Percentiles rank a stretch among this genome's conserved stretches.
These are phyloP conservation scores for Stagonosporopsis tanaceti DNA, from an alignment of 2,329 filamentous ascomycete species.

Conservation along the genomic window DNA sequence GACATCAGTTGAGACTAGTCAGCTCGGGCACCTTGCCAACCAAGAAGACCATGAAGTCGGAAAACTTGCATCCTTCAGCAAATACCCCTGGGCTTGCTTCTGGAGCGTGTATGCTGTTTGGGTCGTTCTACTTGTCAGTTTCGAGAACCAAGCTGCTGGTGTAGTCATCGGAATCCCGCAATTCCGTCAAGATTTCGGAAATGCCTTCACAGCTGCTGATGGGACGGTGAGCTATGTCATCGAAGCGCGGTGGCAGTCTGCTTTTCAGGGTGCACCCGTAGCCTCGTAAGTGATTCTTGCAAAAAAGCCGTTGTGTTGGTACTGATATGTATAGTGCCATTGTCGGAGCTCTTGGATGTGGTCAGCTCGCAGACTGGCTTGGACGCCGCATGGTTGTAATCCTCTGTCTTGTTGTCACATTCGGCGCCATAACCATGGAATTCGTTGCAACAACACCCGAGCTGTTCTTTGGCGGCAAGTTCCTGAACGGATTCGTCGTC, in stretches of 20 bases:
- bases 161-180: conserved; percentile 55
- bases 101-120: conserved; percentile 55
- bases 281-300: conserved; percentile 43
- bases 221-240: conserved; percentile 50
- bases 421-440: conserved; percentile 52
- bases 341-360: conserved; percentile 46
- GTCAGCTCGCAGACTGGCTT: conserved; percentile 49
- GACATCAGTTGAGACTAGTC: conserved; percentile 14
- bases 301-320: no score
- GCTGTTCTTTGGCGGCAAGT: conserved; percentile 55
- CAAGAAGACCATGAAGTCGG: conserved; percentile 32
- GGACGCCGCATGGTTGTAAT: conserved; percentile 47
- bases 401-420: conserved; percentile 48
- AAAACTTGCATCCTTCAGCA: conserved; percentile 36
- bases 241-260: conserved; percentile 53
- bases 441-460: conserved; percentile 53
- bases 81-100: conserved; percentile 39
- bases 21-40: conserved; percentile 30
- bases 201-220: conserved; percentile 31
- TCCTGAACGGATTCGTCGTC: conserved; percentile 54
- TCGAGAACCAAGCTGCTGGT: conserved; percentile 54
- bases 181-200: conserved; percentile 57
- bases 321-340: conserved; percentile 23
- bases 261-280: conserved; percentile 38
- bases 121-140: conserved; percentile 51